Percentiles rank a stretch among this genome's conserved stretches.
Evolutionary conservation across 1,284 basidiomycete genomes (phyloP).

Genomic region (Boletellus dicymbophilus): DNA sequence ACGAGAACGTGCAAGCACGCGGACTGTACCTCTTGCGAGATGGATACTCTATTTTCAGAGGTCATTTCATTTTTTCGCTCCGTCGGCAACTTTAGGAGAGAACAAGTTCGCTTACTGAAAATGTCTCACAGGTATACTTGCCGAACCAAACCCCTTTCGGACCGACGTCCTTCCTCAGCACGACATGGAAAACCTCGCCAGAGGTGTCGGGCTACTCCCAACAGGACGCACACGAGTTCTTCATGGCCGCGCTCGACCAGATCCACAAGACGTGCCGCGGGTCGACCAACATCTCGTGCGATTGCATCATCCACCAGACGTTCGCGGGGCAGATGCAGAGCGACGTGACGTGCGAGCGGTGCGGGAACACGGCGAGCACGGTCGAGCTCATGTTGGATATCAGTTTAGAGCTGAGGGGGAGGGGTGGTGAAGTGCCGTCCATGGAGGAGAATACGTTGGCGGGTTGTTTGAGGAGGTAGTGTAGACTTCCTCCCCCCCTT

Average conservation of each 20-base stretch:
- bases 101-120: no score
- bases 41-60: constrained; percentile 91
- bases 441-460: constrained; percentile 60
- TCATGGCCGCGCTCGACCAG: constrained; percentile 79
- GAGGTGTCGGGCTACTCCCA: constrained; percentile 92
- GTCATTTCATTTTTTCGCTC: no score
- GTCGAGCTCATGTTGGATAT: constrained; percentile 92
- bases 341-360: constrained; percentile 85
- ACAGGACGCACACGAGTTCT: constrained; percentile 94
- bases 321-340: constrained; percentile 90
- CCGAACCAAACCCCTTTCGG: constrained; percentile 74
- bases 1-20: constrained; percentile 65
- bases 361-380: constrained; percentile 76
- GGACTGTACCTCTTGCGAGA: constrained; percentile 91
- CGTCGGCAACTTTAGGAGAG: no score
- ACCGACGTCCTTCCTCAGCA: constrained; percentile 82
- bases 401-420: constrained; percentile 80
- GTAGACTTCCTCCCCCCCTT: background rate
- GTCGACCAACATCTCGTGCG: constrained; percentile 75
- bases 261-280: constrained; percentile 82
- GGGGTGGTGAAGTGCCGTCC: constrained; percentile 42
- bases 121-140: constrained; percentile 75
- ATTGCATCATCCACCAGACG: constrained; percentile 91
- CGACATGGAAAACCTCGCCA: constrained; percentile 83
- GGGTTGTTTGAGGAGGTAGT: constrained; percentile 68